A percentile compares a stretch with the other conserved stretches of the same genome.
Conservation (phyloP, 257 asterid genomes). For the Solanum habrochaites region DNA sequence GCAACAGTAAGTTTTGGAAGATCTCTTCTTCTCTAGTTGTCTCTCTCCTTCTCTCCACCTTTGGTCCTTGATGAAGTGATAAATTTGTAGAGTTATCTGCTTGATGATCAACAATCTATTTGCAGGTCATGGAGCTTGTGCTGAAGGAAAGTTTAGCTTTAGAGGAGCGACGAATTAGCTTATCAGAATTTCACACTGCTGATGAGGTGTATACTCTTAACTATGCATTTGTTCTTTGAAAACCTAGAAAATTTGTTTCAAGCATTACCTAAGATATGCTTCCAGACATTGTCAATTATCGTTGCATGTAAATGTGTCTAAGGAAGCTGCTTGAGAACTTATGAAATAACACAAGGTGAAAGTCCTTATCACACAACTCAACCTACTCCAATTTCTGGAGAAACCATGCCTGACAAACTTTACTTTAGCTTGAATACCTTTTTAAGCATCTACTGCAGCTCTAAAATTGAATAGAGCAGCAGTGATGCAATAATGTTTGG, state of each 20-base stretch:
- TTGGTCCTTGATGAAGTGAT: not conserved
- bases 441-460: not conserved
- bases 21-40: not conserved
- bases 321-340: not conserved
- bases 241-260: not conserved
- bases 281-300: not conserved
- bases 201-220: slow-evolving; percentile 57
- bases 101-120: not conserved
- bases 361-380: not conserved
- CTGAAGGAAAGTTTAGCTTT: slow-evolving; percentile 40
- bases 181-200: slow-evolving; percentile 87
- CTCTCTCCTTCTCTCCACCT: not conserved
- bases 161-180: slow-evolving; percentile 60
- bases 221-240: not conserved
- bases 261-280: not conserved
- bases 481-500: not conserved
- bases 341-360: not conserved
- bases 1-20: slow-evolving; percentile 53
- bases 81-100: not conserved
- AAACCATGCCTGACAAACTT: not conserved
- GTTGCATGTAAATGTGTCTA: not conserved
- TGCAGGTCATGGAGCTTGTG: slow-evolving; percentile 71
- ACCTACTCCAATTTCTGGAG: not conserved
- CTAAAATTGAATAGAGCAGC: not conserved
- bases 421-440: not conserved